phyloP scores from a whole-genome alignment of 495 filamentous ascomycete genomes.

The Elasticomyces elasticus region DNA sequence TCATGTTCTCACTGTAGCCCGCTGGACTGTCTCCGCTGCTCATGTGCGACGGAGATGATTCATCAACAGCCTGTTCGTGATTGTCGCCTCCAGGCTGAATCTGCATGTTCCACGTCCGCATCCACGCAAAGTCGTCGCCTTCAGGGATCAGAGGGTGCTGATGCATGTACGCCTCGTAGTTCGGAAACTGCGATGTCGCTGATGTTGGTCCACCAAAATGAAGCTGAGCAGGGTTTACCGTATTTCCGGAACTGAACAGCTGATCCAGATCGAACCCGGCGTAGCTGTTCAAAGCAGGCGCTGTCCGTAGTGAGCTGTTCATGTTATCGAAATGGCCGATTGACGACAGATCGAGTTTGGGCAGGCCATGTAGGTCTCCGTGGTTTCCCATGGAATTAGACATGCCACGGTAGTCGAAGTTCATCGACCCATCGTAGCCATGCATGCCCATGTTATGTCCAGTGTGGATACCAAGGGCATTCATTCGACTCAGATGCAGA shows the following conservation, averaged over 20 bases:
- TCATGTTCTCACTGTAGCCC: constrained; percentile 12
- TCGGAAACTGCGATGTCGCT: constrained; percentile 55
- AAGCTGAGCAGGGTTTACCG: constrained; percentile 92
- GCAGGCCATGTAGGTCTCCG: constrained; percentile 54
- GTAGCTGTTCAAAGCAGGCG: constrained; percentile 59
- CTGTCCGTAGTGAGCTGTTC: constrained; percentile 62
- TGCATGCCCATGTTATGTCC: constrained; percentile 29
- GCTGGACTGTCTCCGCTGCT: constrained; percentile 21
- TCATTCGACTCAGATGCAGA: constrained; percentile 43
- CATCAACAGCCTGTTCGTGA: constrained; percentile 73
- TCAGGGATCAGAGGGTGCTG: constrained; percentile 33
- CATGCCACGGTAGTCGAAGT: constrained; percentile 61
- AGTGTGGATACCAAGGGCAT: constrained; percentile 23
- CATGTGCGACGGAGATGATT: constrained; percentile 67
- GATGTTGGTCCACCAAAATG: constrained; percentile 82
- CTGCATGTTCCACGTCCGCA: constrained; percentile 68
- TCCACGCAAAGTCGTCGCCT: constrained; percentile 72
- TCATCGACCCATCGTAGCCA: constrained; percentile 53
- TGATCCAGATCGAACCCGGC: constrained; percentile 62
- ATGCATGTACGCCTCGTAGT: constrained; percentile 18
- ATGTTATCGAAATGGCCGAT: constrained; percentile 50
- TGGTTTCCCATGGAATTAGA: constrained; percentile 54
- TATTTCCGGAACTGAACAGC: constrained; percentile 57
- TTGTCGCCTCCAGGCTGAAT: constrained; percentile 54
- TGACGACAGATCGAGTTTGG: constrained; percentile 74